Conservation (phyloP, 768 basidiomycete genomes). For the Serendipita vermifera region DNA sequence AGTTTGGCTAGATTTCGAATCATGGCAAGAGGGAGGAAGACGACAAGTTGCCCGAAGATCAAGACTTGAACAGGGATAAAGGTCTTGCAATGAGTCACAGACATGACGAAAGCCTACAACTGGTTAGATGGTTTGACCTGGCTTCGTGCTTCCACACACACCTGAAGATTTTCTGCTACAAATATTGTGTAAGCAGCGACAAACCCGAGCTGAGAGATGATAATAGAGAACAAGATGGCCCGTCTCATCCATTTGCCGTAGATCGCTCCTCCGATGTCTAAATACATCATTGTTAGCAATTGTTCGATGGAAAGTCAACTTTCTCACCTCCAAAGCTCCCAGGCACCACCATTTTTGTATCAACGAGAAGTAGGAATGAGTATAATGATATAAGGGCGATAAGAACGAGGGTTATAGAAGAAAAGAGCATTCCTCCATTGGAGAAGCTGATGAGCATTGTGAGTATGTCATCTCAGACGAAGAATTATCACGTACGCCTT, state of each 20-base stretch:
- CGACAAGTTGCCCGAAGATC: constrained; percentile 67
- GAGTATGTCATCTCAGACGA: constrained; percentile 4
- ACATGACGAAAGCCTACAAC: constrained; percentile 66
- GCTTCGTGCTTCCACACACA: constrained; percentile 14
- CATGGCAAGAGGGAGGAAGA: constrained; percentile 83
- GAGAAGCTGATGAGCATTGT: constrained; percentile 53
- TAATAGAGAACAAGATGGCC: constrained; percentile 74
- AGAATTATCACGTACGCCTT: constrained; percentile 52
- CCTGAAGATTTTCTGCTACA: constrained; percentile 78
- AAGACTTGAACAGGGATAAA: constrained; percentile 57
- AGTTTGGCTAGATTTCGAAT: constrained; percentile 91
- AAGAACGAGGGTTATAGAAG: constrained; percentile 54
- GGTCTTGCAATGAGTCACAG: constrained; percentile 60
- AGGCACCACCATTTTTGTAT: constrained; percentile 75
- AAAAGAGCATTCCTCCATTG: constrained; percentile 93
- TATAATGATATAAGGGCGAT: constrained; percentile 83
- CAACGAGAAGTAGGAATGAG: constrained; percentile 83
- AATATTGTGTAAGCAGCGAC: constrained; percentile 90
- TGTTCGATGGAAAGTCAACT: constrained; percentile 11
- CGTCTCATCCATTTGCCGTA: constrained; percentile 93
- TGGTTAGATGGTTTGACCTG: constrained; percentile 12
- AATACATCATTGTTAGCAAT: not conserved
- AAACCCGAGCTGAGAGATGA: constrained; percentile 81
- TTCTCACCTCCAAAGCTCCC: constrained; percentile 88
- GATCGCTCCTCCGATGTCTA: constrained; percentile 84